phyloP scores from a whole-genome alignment of 345 rosid genomes.

The Bruguiera gymnorhiza region DNA sequence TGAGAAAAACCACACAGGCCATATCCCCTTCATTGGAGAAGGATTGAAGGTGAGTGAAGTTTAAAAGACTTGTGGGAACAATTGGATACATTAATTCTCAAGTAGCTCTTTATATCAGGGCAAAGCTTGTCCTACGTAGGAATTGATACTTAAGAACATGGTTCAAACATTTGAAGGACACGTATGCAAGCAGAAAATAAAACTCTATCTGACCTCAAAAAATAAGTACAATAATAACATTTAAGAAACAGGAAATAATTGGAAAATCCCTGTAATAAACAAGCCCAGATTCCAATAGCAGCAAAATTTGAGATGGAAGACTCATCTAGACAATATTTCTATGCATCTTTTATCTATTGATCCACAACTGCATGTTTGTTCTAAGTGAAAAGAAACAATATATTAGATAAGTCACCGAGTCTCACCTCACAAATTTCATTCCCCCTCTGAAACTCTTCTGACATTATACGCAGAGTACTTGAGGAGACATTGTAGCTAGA shows the following conservation, averaged over 20 bases:
- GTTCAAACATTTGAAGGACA: too few species aligned
- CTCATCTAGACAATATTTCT: too few species aligned
- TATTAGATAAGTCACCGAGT: conserved; percentile 10
- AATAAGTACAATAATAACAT: too few species aligned
- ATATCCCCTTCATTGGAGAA: too few species aligned
- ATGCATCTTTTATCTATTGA: background rate
- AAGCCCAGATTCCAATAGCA: too few species aligned
- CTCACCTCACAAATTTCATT: conserved; percentile 90
- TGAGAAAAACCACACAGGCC: background rate
- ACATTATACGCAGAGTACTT: conserved; percentile 86
- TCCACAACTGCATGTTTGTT: background rate
- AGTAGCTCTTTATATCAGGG: background rate
- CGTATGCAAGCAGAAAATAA: too few species aligned
- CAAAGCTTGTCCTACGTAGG: background rate
- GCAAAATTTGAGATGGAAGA: too few species aligned
- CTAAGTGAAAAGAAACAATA: background rate
- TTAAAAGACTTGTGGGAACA: background rate
- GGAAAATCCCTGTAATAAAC: too few species aligned
- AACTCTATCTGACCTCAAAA: too few species aligned
- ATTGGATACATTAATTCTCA: background rate
- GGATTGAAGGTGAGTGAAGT: background rate
- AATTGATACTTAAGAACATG: background rate
- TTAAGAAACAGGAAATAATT: too few species aligned
- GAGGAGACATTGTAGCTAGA: conserved; percentile 93
- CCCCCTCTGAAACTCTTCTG: conserved; percentile 91